Evolutionary conservation across 352 stramenopile genomes (phyloP), one percentile per base, ranked within the genome.

Genomic region (Nothophytophthora sp.): DNA sequence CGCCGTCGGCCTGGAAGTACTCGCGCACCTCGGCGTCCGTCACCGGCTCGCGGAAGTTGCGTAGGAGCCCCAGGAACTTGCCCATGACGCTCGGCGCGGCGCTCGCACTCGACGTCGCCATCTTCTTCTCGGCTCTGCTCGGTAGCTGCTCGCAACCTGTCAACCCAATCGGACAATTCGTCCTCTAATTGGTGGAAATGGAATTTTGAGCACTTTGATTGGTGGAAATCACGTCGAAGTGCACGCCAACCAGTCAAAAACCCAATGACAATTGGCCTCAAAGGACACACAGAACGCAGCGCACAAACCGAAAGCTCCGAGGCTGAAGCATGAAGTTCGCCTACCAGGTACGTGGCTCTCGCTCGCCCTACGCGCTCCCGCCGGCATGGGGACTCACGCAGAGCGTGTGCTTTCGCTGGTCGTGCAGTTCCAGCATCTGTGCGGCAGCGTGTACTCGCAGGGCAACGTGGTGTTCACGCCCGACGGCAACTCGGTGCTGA

Each of bases 401-500:
- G n/a, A n/a, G n/a, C n/a, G n/a, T n/a, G n/a, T n/a, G n/a, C n/a
- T n/a, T n/a, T n/a, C 5, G 27, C 6, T 27, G n/a, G 10, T 30
- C n/a, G n/a, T 29, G n/a, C 53, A 93, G 81, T 97, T 98, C 62
- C 85, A 84, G 63, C 90, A 98, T 61, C 70, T 98, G 39, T 96
- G 92, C 60, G 93, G 93, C 63, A 96, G 84, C 41, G 92, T 97
- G 36, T 97, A 98, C 73, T 92, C 87, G 42, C 86, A 96, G 67
- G 93, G 90, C 58, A 98, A 98, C 60, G 79, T 98, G 12, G 57
- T 96, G 27, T 98, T 97, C 65, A 96, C 93, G 39, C 87, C 92
- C 18, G 90, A 97, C 39, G 90, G 93, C 42, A 98, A 97, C 69
- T 88, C 76, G 30, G 75, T 98, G 37, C 72, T 98, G 42, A 97